Percentiles rank a stretch among this genome's conserved stretches.
Conservation (phyloP, 345 rosid genomes). For the Turnera subulata region DNA sequence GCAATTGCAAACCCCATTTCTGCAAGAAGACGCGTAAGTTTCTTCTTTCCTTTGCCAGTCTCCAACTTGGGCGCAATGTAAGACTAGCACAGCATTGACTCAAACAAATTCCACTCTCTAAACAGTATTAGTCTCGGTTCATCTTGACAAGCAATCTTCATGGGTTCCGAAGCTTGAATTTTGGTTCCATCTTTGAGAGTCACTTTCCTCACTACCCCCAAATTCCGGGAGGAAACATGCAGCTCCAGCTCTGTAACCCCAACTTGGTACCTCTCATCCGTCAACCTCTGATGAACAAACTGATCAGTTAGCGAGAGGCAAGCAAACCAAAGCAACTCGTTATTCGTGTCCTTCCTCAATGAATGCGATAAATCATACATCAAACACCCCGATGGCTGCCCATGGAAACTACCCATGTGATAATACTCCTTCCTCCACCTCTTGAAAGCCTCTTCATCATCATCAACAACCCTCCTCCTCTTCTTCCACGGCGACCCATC, state of each 20-base stretch:
- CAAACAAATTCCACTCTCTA: too few relatives aligned
- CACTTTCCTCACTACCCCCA: constrained; percentile 68
- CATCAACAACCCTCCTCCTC: constrained; percentile 38
- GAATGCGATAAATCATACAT: too few relatives aligned
- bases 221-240: constrained; percentile 73
- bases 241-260: constrained; percentile 98
- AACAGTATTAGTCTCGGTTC: constrained; percentile 88
- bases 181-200: too few relatives aligned
- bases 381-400: constrained; percentile 91
- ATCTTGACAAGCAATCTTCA: constrained; percentile 82
- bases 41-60: constrained; percentile 92
- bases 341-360: too few relatives aligned
- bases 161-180: constrained; percentile 78
- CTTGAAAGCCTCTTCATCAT: constrained; percentile 52
- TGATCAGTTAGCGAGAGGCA: too few relatives aligned
- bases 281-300: too few relatives aligned
- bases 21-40: constrained; percentile 93
- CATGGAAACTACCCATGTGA: constrained; percentile 82
- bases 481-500: constrained; percentile 61
- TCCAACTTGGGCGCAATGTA: constrained; percentile 80
- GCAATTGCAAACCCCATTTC: constrained; percentile 93
- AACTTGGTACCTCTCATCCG: too few relatives aligned
- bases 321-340: too few relatives aligned
- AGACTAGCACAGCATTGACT: constrained; percentile 89
- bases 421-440: constrained; percentile 72